These are phyloP conservation scores for Phascolomyces articulosus DNA, from an alignment of 371 early-diverging fungal species.

Conservation along the genomic window DNA sequence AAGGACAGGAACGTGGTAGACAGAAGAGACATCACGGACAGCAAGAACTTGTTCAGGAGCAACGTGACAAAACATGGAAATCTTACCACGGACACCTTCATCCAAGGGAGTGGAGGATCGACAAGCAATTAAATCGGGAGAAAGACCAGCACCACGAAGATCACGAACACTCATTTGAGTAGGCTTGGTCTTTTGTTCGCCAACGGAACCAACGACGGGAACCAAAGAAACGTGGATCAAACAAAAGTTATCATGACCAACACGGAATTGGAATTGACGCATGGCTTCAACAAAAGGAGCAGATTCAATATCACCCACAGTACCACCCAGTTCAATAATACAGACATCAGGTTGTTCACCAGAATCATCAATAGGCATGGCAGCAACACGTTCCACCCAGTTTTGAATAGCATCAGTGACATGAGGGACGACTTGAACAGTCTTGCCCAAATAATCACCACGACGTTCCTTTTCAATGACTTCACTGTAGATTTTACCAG, in stretches of 20 bases:
- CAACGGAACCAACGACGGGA: slow-evolving; percentile 96
- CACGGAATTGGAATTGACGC: slow-evolving; percentile 98
- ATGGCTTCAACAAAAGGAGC: slow-evolving; percentile 99
- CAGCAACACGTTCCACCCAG: slow-evolving; percentile 94
- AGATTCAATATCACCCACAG: slow-evolving; percentile 99
- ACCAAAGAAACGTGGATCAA: slow-evolving; percentile 97
- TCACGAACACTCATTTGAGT: slow-evolving; percentile 97
- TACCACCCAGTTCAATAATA: slow-evolving; percentile 99
- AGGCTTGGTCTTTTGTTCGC: slow-evolving; percentile 99
- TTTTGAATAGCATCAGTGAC: slow-evolving; percentile 97
- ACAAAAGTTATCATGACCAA: slow-evolving; percentile 97
- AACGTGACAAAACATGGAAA: slow-evolving; percentile 99
- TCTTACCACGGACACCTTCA: slow-evolving; percentile 85
- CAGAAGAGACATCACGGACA: slow-evolving; percentile 94
- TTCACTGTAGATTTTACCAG: slow-evolving; percentile 97
- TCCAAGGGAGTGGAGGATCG: slow-evolving; percentile 85
- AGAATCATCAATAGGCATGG: slow-evolving; percentile 82
- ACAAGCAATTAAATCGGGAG: slow-evolving; percentile 98
- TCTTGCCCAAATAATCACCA: slow-evolving; percentile 98
- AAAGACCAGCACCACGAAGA: slow-evolving; percentile 93
- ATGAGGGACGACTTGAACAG: slow-evolving; percentile 99
- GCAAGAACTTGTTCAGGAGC: slow-evolving; percentile 87
- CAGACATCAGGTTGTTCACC: slow-evolving; percentile 95
- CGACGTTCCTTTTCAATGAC: slow-evolving; percentile 93
- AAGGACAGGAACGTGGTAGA: slow-evolving; percentile 96